A percentile compares a stretch with the other conserved stretches of the same genome.
These are phyloP conservation scores for Epichloe uncinata DNA, from an alignment of 2,329 filamentous ascomycete genomes.

Conservation along the genomic window DNA sequence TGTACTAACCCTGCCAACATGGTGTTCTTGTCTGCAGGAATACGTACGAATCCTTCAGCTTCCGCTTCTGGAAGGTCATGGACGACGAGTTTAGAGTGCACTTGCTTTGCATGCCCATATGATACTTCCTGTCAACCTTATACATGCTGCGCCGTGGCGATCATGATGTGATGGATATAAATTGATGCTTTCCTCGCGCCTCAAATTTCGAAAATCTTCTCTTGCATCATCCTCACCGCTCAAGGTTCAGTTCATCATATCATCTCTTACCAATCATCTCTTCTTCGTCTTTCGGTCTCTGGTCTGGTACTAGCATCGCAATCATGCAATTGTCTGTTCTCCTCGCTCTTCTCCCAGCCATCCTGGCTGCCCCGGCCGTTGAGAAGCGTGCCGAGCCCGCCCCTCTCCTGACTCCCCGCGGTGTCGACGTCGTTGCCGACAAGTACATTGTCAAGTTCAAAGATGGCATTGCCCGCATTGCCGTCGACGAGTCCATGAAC, in stretches of 20 bases:
- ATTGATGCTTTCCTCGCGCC: neutral
- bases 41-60: conserved; percentile 3
- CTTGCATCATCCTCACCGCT: neutral
- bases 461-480: conserved; percentile 7
- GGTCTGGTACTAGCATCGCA: neutral
- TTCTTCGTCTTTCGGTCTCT: neutral
- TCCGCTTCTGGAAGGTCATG: conserved; percentile 9
- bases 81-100: neutral
- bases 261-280: neutral
- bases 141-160: neutral
- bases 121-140: neutral
- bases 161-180: conserved; percentile 5
- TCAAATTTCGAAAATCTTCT: neutral
- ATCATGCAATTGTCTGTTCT: conserved; percentile 14
- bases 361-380: conserved; percentile 10
- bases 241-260: neutral
- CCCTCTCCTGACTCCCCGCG: conserved; percentile 12
- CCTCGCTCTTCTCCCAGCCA: conserved; percentile 12
- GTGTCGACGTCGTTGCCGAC: conserved; percentile 11
- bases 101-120: neutral
- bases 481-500: conserved; percentile 7
- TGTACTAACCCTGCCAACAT: neutral
- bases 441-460: conserved; percentile 21
- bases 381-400: conserved; percentile 14
- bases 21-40: neutral